phyloP scores from a whole-genome alignment of 2,329 filamentous ascomycete species.

The Alternaria sp. region DNA sequence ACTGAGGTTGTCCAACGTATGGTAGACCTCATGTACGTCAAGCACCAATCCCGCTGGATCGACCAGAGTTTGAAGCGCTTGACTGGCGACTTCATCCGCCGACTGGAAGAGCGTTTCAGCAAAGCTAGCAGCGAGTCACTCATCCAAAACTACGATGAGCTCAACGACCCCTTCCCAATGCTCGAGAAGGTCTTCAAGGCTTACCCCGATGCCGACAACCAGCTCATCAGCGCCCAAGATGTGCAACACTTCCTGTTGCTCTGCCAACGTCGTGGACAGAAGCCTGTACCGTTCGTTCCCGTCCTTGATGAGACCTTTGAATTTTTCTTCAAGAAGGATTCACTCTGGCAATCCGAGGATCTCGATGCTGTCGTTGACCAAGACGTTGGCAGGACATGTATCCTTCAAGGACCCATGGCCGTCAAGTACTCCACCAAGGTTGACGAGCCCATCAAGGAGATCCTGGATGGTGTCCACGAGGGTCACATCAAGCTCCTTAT shows the following conservation, averaged over 20 bases:
- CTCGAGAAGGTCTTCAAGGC: conserved; percentile 79
- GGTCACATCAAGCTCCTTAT: conserved; percentile 83
- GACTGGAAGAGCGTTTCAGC: conserved; percentile 95
- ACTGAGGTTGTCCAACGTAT: conserved; percentile 54
- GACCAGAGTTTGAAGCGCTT: conserved; percentile 76
- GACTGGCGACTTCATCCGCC: conserved; percentile 94
- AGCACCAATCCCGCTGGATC: conserved; percentile 55
- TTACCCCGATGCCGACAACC: conserved; percentile 85
- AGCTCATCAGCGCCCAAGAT: conserved; percentile 98
- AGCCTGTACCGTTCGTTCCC: conserved; percentile 95
- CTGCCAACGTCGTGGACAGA: conserved; percentile 89
- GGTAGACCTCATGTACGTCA: conserved; percentile 56
- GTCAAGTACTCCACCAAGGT: conserved; percentile 87
- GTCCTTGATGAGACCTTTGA: conserved; percentile 97
- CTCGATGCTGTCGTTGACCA: conserved; percentile 94
- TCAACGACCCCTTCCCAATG: conserved; percentile 79
- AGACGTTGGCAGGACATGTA: conserved; percentile 94
- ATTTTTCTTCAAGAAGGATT: conserved; percentile 99
- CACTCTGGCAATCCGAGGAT: conserved; percentile 98
- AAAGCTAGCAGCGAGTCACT: conserved; percentile 76
- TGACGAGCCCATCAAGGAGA: conserved; percentile 94
- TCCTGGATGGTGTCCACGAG: conserved; percentile 88
- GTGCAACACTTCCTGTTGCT: conserved; percentile 95
- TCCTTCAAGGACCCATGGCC: conserved; percentile 92
- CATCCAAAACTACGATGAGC: conserved; percentile 87